Evolutionary conservation across 805 yeast species (phyloP).

Genomic region (Metschnikowia hibisci): DNA sequence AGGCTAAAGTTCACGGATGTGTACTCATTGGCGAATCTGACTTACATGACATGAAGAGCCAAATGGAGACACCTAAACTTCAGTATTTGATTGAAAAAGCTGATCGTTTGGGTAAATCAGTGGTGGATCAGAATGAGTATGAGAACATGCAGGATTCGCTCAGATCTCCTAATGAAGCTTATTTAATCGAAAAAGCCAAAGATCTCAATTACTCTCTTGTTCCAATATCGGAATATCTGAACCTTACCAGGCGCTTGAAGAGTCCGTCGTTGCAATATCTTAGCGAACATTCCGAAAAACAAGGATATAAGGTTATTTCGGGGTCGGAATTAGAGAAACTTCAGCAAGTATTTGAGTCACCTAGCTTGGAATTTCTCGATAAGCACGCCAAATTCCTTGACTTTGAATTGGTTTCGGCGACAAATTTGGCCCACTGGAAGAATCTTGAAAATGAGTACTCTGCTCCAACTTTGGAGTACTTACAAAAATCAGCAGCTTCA

Average conservation of each 20-base stretch:
- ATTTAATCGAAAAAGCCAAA: slow-evolving; percentile 9
- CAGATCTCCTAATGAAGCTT: slow-evolving; percentile 7
- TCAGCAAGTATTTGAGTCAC: slow-evolving; percentile 1
- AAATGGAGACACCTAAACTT: slow-evolving; percentile 13
- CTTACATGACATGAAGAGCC: slow-evolving; percentile 16
- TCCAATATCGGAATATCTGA: slow-evolving; percentile 8
- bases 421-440: slow-evolving; percentile 1
- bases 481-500: slow-evolving; percentile 1
- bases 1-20: slow-evolving; percentile 11
- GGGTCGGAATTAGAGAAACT: slow-evolving; percentile 2
- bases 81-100: slow-evolving; percentile 16
- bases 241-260: slow-evolving; percentile 7
- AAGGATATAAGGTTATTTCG: slow-evolving; percentile 6
- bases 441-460: background rate
- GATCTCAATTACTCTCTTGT: slow-evolving; percentile 5
- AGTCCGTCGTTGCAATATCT: slow-evolving; percentile 14
- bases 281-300: slow-evolving; percentile 4
- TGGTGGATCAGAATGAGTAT: slow-evolving; percentile 9
- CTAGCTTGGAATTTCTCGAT: slow-evolving; percentile 11
- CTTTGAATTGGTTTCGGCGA: background rate
- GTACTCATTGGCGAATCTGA: slow-evolving; percentile 14
- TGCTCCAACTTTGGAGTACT: slow-evolving; percentile 8
- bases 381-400: slow-evolving; percentile 6
- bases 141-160: slow-evolving; percentile 9
- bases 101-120: slow-evolving; percentile 3